Percentiles rank a stretch among this genome's conserved stretches.
Conservation (phyloP, 2,329 filamentous ascomycete genomes). For the Sporothrix pseudoabietina region DNA sequence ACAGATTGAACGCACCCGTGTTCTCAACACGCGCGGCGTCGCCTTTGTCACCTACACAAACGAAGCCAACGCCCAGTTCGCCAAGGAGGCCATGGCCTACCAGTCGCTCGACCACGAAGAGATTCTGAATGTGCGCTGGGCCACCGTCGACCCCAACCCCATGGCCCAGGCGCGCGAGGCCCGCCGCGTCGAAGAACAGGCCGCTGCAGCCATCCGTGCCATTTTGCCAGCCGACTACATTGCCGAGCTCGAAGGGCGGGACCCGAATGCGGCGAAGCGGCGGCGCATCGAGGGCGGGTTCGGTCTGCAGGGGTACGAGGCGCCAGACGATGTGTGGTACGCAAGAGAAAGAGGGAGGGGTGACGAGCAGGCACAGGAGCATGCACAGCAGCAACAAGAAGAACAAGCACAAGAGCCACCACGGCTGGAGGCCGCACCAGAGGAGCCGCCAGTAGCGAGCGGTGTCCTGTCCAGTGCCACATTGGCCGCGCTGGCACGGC, state of each 20-base stretch:
- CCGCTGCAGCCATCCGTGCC: slow-evolving; percentile 86
- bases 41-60: slow-evolving; percentile 95
- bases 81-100: slow-evolving; percentile 94
- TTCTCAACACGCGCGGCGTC: slow-evolving; percentile 85
- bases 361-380: slow-evolving; percentile 62
- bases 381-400: slow-evolving; percentile 55
- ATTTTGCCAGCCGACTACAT: slow-evolving; percentile 89
- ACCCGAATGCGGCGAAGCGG: slow-evolving; percentile 82
- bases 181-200: slow-evolving; percentile 87
- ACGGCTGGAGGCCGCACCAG: slow-evolving; percentile 47
- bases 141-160: slow-evolving; percentile 93
- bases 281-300: slow-evolving; percentile 88
- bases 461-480: slow-evolving; percentile 79
- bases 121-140: slow-evolving; percentile 94
- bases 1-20: slow-evolving; percentile 81
- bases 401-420: slow-evolving; percentile 53
- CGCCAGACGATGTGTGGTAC: slow-evolving; percentile 92
- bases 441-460: slow-evolving; percentile 40
- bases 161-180: slow-evolving; percentile 92
- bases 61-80: slow-evolving; percentile 86
- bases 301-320: slow-evolving; percentile 87
- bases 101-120: slow-evolving; percentile 90
- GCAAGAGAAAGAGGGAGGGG: slow-evolving; percentile 66
- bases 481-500: slow-evolving; percentile 71
- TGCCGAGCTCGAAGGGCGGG: slow-evolving; percentile 88